These are phyloP conservation scores for Amauroascus verrucosus DNA, from an alignment of 2,329 filamentous ascomycete genomes.

Conservation along the genomic window DNA sequence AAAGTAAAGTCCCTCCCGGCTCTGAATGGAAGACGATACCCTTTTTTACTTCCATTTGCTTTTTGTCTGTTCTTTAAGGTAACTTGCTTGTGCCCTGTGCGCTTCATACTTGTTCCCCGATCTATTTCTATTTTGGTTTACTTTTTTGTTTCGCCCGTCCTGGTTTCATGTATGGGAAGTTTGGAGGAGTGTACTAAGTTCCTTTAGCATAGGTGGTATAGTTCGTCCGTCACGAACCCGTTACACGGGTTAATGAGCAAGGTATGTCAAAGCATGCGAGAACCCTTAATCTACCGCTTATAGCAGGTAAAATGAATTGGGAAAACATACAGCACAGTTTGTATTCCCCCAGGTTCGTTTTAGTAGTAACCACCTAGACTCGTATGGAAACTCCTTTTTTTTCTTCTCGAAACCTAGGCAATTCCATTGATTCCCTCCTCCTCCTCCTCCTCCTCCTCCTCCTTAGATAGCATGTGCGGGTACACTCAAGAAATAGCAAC, in stretches of 20 bases:
- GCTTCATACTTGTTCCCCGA: too few species aligned
- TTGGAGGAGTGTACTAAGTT: background rate
- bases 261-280: conserved; percentile 8
- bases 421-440: too few species aligned
- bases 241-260: conserved; percentile 5
- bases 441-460: too few species aligned
- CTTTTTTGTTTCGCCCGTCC: background rate
- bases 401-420: conserved; percentile 6
- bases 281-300: background rate
- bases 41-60: background rate
- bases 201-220: conserved; percentile 1
- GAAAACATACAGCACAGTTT: background rate
- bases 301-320: background rate
- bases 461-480: conserved; percentile 9
- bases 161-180: background rate
- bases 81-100: background rate
- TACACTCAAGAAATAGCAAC: too few species aligned
- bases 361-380: too few species aligned
- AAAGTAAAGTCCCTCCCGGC: background rate
- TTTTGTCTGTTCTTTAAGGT: background rate
- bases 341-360: background rate
- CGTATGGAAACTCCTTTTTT: background rate
- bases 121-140: too few species aligned
- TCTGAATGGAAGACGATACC: background rate
- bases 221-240: conserved; percentile 6